Conservation (phyloP, 441 rosid species). For the Brassica hybrid region DNA sequence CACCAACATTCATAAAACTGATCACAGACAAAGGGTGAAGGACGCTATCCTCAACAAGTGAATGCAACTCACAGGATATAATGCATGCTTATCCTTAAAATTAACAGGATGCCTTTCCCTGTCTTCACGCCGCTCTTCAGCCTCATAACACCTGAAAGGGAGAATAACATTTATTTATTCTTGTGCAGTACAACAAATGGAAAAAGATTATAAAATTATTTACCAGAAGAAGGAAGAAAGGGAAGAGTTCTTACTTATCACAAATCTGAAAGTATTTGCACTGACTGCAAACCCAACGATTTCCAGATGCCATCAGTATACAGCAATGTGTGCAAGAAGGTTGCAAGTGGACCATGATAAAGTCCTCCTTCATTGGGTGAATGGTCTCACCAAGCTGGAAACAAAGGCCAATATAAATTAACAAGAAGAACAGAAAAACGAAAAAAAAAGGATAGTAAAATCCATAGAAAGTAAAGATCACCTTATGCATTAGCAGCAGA, state of each 20-base stretch:
- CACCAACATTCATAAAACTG: slow-evolving; percentile 19
- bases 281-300: slow-evolving; percentile 89
- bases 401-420: slow-evolving; percentile 6
- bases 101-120: slow-evolving; percentile 92
- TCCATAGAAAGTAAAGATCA: slow-evolving; percentile 41
- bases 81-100: slow-evolving; percentile 80
- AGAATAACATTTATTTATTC: slow-evolving; percentile 19
- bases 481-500: slow-evolving; percentile 95
- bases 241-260: slow-evolving; percentile 72
- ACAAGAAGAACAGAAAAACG: neutral
- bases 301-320: slow-evolving; percentile 87
- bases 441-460: neutral
- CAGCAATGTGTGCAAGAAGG: slow-evolving; percentile 92
- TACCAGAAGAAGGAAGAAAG: neutral
- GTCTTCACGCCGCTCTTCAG: slow-evolving; percentile 90
- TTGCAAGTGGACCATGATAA: slow-evolving; percentile 98
- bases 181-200: neutral
- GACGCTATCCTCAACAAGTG: slow-evolving; percentile 17
- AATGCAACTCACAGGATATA: slow-evolving; percentile 68
- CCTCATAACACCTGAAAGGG: slow-evolving; percentile 77
- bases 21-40: slow-evolving; percentile 4
- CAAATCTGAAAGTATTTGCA: slow-evolving; percentile 97
- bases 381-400: slow-evolving; percentile 98
- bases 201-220: neutral
- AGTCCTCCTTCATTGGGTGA: slow-evolving; percentile 98